These are phyloP conservation scores for Hypoxylon rickii DNA, from an alignment of 495 filamentous ascomycete species.

Conservation along the genomic window DNA sequence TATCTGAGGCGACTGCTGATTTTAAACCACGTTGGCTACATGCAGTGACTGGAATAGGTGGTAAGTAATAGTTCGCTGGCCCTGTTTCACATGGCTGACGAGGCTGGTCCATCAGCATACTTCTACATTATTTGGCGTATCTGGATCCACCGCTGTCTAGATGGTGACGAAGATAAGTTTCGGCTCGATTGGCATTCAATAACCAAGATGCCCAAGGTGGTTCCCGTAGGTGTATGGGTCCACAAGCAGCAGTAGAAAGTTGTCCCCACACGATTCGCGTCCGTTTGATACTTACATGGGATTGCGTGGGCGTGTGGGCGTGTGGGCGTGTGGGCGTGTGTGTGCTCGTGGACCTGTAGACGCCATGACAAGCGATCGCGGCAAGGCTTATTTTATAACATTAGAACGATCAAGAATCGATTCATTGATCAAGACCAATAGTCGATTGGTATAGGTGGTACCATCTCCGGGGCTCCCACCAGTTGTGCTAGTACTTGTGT, in stretches of 20 bases:
- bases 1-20: neutral
- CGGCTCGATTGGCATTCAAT: conserved; percentile 72
- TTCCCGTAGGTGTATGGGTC: conserved; percentile 24
- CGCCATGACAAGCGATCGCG: too few relatives aligned
- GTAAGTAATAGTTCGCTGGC: conserved; percentile 33
- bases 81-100: conserved; percentile 23
- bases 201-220: conserved; percentile 67
- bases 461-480: too few relatives aligned
- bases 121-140: conserved; percentile 86
- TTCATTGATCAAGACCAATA: too few relatives aligned
- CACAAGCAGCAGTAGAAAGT: conserved; percentile 41
- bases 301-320: neutral
- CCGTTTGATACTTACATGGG: neutral
- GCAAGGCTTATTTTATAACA: too few relatives aligned
- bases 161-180: conserved; percentile 76
- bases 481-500: too few relatives aligned
- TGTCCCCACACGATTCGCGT: too few relatives aligned
- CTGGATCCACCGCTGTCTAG: conserved; percentile 81
- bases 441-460: too few relatives aligned
- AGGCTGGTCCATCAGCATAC: conserved; percentile 67
- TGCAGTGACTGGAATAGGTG: conserved; percentile 43
- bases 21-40: conserved; percentile 1
- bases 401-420: too few relatives aligned
- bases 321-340: too few relatives aligned
- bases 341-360: too few relatives aligned